Percentiles rank a stretch among this genome's conserved stretches.
Evolutionary conservation across 257 asterid genomes (phyloP).

Genomic region (Nicotiana noctiflora): DNA sequence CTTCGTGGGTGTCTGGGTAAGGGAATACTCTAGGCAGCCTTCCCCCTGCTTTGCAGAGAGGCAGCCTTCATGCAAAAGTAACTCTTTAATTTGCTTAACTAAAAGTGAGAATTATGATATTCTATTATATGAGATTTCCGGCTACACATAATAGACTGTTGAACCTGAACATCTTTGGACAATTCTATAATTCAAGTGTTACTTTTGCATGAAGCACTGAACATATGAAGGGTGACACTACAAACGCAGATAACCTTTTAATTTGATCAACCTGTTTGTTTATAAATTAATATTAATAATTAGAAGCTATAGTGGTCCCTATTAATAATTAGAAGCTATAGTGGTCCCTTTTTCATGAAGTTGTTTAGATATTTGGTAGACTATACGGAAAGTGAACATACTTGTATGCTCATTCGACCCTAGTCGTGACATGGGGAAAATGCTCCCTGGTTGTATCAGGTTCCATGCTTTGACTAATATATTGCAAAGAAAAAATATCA

Average conservation of each 20-base stretch:
- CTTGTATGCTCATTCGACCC: background rate
- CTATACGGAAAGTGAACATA: background rate
- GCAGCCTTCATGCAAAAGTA: too few relatives aligned
- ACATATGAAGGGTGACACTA: background rate
- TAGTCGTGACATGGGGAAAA: background rate
- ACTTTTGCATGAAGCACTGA: background rate
- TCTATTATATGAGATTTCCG: background rate
- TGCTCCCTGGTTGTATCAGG: background rate
- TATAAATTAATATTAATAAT: background rate
- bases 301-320: background rate
- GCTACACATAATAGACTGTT: background rate
- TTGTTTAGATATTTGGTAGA: background rate
- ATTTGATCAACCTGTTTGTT: background rate
- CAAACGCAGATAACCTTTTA: background rate
- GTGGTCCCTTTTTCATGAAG: background rate
- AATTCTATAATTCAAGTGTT: background rate
- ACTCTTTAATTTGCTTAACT: background rate
- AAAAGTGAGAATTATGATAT: background rate
- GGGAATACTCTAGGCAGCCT: too few relatives aligned
- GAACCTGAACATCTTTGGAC: background rate
- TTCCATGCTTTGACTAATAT: background rate
- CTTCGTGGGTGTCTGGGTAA: too few relatives aligned
- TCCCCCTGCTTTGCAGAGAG: too few relatives aligned
- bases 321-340: background rate
- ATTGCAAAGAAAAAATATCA: background rate